These are phyloP conservation scores for Kodamaea alishanica DNA, from an alignment of 1,139 yeast species.

Conservation along the genomic window DNA sequence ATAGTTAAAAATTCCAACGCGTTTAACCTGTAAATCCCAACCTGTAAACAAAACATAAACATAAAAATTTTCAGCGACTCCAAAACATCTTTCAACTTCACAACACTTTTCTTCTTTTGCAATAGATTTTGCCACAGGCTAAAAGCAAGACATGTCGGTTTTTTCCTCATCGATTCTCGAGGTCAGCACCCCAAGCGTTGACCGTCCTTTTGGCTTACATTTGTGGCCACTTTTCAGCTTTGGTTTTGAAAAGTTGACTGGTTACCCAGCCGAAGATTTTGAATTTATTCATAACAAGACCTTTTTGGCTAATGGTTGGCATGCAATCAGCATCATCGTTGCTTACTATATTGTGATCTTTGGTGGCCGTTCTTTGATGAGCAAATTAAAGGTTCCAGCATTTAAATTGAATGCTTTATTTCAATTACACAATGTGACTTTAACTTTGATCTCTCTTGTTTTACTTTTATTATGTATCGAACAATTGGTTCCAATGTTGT, in stretches of 20 bases:
- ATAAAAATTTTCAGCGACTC: too few species aligned
- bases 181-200: constrained; percentile 52
- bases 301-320: constrained; percentile 63
- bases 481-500: constrained; percentile 80
- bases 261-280: constrained; percentile 72
- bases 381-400: constrained; percentile 53
- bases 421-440: constrained; percentile 74
- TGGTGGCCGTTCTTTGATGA: constrained; percentile 61
- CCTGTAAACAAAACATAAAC: too few species aligned
- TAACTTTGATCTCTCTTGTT: constrained; percentile 66
- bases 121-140: too few species aligned
- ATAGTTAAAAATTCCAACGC: too few species aligned
- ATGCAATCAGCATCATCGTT: constrained; percentile 60
- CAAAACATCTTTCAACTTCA: too few species aligned
- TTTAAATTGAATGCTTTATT: constrained; percentile 60
- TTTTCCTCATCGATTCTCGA: constrained; percentile 11
- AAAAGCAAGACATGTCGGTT: background rate
- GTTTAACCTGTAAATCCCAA: too few species aligned
- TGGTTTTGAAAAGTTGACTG: constrained; percentile 48
- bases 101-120: too few species aligned
- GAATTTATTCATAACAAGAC: constrained; percentile 65
- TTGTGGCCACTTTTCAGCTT: constrained; percentile 84
- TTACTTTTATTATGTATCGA: constrained; percentile 71
- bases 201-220: constrained; percentile 84
- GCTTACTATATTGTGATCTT: constrained; percentile 77